Percentiles rank a stretch among this genome's conserved stretches.
Conservation (phyloP, 495 filamentous ascomycete species). For the Opeltia flavorubescens region DNA sequence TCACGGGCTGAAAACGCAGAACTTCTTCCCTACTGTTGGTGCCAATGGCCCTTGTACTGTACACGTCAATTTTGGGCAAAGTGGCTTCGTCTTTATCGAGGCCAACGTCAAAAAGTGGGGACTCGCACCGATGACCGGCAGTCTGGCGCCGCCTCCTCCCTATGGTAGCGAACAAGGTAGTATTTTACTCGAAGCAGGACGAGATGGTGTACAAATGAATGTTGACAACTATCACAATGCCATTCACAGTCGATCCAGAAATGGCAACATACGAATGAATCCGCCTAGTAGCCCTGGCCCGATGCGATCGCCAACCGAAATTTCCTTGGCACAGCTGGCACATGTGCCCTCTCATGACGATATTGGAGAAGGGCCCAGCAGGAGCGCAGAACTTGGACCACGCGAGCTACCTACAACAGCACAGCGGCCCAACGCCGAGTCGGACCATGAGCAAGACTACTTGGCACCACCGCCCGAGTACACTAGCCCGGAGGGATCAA, state of each 20-base stretch:
- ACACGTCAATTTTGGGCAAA: slow-evolving; percentile 95
- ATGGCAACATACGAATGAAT: slow-evolving; percentile 40
- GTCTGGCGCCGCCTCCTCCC: slow-evolving; percentile 84
- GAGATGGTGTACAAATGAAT: slow-evolving; percentile 48
- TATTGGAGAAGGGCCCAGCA: slow-evolving; percentile 59
- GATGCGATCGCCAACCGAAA: slow-evolving; percentile 85
- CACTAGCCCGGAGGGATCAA: slow-evolving; percentile 48
- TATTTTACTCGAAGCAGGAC: slow-evolving; percentile 79
- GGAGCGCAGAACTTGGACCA: slow-evolving; percentile 28
- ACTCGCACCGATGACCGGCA: slow-evolving; percentile 87
- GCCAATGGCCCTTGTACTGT: slow-evolving; percentile 84
- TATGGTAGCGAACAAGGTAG: slow-evolving; percentile 94
- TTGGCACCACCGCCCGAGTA: slow-evolving; percentile 53
- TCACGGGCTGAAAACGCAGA: slow-evolving; percentile 87
- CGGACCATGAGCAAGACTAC: slow-evolving; percentile 22
- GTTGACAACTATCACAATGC: slow-evolving; percentile 34
- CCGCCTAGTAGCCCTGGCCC: slow-evolving; percentile 80
- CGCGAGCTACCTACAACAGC: slow-evolving; percentile 15
- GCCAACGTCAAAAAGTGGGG: slow-evolving; percentile 99
- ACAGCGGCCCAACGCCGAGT: slow-evolving; percentile 22
- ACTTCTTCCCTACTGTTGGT: slow-evolving; percentile 91
- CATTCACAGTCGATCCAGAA: slow-evolving; percentile 27
- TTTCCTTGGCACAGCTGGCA: slow-evolving; percentile 68
- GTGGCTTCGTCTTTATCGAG: slow-evolving; percentile 97
- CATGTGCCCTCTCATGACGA: slow-evolving; percentile 62